These are phyloP conservation scores for Juglanconis oblonga DNA, from an alignment of 2,329 filamentous ascomycete genomes.

Conservation along the genomic window DNA sequence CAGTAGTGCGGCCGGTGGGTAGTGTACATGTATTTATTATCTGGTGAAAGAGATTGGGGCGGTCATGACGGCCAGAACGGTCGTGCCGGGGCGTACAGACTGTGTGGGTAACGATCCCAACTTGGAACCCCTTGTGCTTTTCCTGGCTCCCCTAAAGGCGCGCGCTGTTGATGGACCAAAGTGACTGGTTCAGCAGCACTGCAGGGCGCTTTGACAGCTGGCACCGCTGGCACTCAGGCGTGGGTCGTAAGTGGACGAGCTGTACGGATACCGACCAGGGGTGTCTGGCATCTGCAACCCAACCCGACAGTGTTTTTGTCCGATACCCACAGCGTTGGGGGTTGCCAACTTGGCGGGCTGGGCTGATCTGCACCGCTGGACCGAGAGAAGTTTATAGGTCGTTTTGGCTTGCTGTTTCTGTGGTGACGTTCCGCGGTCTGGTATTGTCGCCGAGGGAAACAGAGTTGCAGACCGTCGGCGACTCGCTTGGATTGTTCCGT, in stretches of 20 bases:
- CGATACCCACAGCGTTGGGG: background rate
- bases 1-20: conserved; percentile 1
- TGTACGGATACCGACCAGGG: too few relatives aligned
- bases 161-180: background rate
- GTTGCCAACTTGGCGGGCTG: conserved; percentile 2
- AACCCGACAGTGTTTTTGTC: background rate
- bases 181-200: background rate
- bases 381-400: background rate
- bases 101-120: conserved; percentile 6
- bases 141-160: background rate
- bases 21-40: conserved; percentile 10
- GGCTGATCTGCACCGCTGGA: background rate
- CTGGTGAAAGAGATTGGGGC: conserved; percentile 16
- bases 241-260: too few relatives aligned
- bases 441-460: background rate
- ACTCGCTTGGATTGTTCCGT: background rate
- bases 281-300: too few relatives aligned
- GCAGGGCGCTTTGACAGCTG: background rate
- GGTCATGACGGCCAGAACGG: conserved; percentile 11
- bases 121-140: background rate
- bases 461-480: background rate
- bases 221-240: background rate
- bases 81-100: conserved; percentile 4
- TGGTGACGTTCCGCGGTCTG: background rate
- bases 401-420: background rate